Percentiles rank a stretch among this genome's conserved stretches.
Conservation (phyloP, 352 stramenopile genomes). For the Halophytophthora polymorphica region DNA sequence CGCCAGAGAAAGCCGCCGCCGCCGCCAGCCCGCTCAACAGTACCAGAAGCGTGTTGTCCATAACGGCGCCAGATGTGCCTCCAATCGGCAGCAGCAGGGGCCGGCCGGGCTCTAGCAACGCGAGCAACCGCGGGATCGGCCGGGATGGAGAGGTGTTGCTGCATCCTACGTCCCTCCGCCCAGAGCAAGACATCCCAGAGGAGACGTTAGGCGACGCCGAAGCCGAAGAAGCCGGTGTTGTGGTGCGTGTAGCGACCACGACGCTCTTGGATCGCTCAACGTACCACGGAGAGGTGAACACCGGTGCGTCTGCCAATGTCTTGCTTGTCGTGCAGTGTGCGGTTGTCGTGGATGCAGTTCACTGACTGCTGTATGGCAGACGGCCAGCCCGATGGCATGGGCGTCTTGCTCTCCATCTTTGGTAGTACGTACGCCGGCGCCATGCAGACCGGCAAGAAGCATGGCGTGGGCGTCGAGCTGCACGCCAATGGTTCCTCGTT, state of each 20-base stretch:
- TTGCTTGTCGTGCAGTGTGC: not conserved
- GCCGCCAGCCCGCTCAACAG: too few relatives aligned
- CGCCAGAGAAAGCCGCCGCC: too few relatives aligned
- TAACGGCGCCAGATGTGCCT: not conserved
- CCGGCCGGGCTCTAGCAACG: slow-evolving; percentile 17
- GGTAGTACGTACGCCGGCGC: slow-evolving; percentile 35
- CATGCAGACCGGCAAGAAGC: slow-evolving; percentile 30
- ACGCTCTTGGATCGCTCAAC: slow-evolving; percentile 23
- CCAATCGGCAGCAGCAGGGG: slow-evolving; percentile 11
- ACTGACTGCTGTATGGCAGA: slow-evolving; percentile 13
- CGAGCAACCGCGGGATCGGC: slow-evolving; percentile 1
- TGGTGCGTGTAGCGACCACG: slow-evolving; percentile 10
- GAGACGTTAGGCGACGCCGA: not conserved
- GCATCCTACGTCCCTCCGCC: too few relatives aligned
- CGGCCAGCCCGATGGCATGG: slow-evolving; percentile 30
- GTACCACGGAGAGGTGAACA: slow-evolving; percentile 34
- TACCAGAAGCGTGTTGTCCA: not conserved
- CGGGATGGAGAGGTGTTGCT: too few relatives aligned
- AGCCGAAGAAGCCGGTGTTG: not conserved
- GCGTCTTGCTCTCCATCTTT: slow-evolving; percentile 32
- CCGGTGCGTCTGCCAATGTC: slow-evolving; percentile 6
- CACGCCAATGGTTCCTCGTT: slow-evolving; percentile 37
- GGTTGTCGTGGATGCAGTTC: not conserved
- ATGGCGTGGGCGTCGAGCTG: slow-evolving; percentile 41
- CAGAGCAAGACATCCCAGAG: too few relatives aligned